Evolutionary conservation across 202 grass and related monocot genomes (phyloP).

Genomic region (Setaria italica): DNA sequence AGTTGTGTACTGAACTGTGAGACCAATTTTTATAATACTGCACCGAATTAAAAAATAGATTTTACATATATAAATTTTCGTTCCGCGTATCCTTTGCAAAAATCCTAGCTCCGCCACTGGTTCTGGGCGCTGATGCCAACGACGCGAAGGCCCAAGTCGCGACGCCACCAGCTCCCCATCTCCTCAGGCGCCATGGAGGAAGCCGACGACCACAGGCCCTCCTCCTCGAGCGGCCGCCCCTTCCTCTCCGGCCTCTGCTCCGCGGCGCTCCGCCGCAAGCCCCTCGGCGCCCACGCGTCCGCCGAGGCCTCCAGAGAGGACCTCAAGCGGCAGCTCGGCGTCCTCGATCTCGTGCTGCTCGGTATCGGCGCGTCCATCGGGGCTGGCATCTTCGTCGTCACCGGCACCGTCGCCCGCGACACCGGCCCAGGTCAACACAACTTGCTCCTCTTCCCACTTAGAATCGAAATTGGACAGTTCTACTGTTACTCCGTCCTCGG

Average conservation of each 20-base stretch:
- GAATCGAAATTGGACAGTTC: background rate
- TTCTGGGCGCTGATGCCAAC: conserved; percentile 50
- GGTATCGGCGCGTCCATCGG: conserved; percentile 96
- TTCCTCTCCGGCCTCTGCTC: conserved; percentile 69
- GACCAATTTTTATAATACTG: too few species aligned
- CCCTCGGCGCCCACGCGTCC: conserved; percentile 48
- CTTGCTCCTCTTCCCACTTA: background rate
- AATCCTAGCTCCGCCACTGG: too few species aligned
- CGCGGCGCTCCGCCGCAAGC: conserved; percentile 76
- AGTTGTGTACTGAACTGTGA: too few species aligned
- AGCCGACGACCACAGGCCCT: conserved; percentile 19
- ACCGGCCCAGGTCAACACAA: conserved; percentile 71
- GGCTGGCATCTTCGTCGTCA: conserved; percentile 94
- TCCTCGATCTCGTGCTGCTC: conserved; percentile 77
- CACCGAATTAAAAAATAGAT: too few species aligned
- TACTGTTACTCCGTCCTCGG: background rate
- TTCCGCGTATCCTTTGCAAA: too few species aligned
- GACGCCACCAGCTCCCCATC: conserved; percentile 39
- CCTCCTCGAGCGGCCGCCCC: conserved; percentile 41
- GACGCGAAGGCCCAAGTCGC: conserved; percentile 35
- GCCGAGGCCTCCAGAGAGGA: conserved; percentile 47
- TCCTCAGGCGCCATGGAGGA: conserved; percentile 55
- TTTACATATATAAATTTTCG: too few species aligned
- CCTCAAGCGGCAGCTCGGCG: conserved; percentile 85
- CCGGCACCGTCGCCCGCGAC: conserved; percentile 93